Conservation (phyloP, 257 asterid species). For the Apocynum venetum region DNA sequence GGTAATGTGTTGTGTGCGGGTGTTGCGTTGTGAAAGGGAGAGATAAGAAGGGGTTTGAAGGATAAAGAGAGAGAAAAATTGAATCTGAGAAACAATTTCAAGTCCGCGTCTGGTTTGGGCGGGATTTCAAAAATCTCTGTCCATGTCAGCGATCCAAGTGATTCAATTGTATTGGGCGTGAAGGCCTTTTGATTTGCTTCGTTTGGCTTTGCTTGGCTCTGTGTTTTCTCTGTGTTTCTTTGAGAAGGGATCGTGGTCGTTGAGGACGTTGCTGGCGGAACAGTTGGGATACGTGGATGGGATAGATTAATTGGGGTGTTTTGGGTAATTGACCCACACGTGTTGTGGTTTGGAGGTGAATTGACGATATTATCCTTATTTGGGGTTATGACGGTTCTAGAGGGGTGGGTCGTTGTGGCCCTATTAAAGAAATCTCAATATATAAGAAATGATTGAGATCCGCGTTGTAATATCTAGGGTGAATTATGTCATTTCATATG, state of each 20-base stretch:
- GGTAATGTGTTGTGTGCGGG: constrained; percentile 17
- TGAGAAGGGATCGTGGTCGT: constrained; percentile 31
- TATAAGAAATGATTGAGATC: constrained; percentile 30
- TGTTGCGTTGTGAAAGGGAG: constrained; percentile 37
- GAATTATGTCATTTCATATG: constrained; percentile 19
- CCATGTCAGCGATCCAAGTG: constrained; percentile 64
- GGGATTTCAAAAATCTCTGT: constrained; percentile 61
- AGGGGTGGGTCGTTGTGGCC: constrained; percentile 36
- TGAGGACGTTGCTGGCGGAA: constrained; percentile 17
- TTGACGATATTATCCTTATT: constrained; percentile 52
- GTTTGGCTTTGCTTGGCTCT: constrained; percentile 30
- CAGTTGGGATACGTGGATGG: constrained; percentile 32
- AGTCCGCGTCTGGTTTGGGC: constrained; percentile 89
- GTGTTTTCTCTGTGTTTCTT: constrained; percentile 83
- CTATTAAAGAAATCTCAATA: constrained; percentile 34
- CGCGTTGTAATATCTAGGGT: constrained; percentile 29
- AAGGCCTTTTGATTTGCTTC: constrained; percentile 3
- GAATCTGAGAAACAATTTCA: constrained; percentile 53
- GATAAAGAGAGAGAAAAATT: constrained; percentile 39
- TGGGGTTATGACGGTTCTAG: constrained; percentile 40
- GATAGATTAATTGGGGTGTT: constrained; percentile 16
- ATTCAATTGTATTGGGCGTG: constrained; percentile 13
- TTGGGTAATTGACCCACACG: constrained; percentile 17
- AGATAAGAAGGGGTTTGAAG: constrained; percentile 47
- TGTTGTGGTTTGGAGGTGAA: constrained; percentile 18